Evolutionary conservation across 2,329 filamentous ascomycete species (phyloP).

Genomic region (Chaetomium olivaceum): DNA sequence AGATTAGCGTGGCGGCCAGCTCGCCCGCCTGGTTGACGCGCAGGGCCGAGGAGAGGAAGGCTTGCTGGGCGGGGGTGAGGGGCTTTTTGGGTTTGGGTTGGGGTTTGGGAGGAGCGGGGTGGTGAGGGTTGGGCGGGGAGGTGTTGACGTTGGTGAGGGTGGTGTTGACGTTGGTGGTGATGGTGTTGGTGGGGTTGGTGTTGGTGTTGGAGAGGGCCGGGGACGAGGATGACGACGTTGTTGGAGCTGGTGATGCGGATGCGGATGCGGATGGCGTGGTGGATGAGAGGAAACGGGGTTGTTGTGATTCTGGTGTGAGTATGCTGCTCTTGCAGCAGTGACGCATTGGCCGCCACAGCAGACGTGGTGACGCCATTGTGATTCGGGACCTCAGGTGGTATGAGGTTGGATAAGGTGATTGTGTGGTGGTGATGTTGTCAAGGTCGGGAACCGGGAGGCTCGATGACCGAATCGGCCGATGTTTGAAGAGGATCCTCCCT

Average conservation of each 20-base stretch:
- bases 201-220: background rate
- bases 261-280: background rate
- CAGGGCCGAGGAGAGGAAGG: slow-evolving; percentile 58
- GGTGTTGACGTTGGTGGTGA: background rate
- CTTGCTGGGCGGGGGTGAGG: slow-evolving; percentile 67
- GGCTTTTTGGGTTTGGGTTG: slow-evolving; percentile 49
- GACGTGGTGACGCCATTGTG: slow-evolving; percentile 15
- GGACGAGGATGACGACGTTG: background rate
- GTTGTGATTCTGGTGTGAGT: slow-evolving; percentile 6
- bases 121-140: too few relatives aligned
- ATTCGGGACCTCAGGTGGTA: background rate
- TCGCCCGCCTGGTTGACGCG: slow-evolving; percentile 98
- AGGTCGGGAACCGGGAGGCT: slow-evolving; percentile 10
- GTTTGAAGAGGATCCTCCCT: background rate
- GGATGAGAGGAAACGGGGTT: slow-evolving; percentile 10
- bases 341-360: slow-evolving; percentile 1
- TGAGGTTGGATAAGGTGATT: background rate
- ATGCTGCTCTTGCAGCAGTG: background rate
- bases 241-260: background rate
- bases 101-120: too few relatives aligned
- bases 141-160: too few relatives aligned
- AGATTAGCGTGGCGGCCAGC: slow-evolving; percentile 94
- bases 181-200: slow-evolving; percentile 8
- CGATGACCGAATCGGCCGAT: slow-evolving; percentile 9
- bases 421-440: background rate